Conservation (phyloP, 1,284 basidiomycete genomes). For the Fereydounia khargensis region DNA sequence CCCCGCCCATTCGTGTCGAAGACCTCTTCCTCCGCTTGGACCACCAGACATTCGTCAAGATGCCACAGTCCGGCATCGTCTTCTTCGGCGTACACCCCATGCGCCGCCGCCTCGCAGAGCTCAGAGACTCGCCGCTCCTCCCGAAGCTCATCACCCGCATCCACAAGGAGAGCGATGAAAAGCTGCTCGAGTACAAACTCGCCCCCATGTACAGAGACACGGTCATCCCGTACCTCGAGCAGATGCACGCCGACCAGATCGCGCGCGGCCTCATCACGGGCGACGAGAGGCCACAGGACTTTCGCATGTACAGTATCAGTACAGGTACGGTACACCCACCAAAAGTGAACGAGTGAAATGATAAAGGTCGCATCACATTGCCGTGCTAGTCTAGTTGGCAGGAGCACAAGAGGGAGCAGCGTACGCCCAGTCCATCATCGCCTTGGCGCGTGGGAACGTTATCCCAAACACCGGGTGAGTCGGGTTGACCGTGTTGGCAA, state of each 20-base stretch:
- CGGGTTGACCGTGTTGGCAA: conserved; percentile 27
- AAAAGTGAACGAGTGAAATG: too few species aligned
- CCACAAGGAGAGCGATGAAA: conserved; percentile 55
- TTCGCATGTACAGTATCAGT: too few species aligned
- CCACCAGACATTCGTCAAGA: conserved; percentile 61
- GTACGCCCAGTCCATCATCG: conserved; percentile 47
- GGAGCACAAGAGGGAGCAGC: too few species aligned
- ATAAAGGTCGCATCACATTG: too few species aligned
- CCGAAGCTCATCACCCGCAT: conserved; percentile 59
- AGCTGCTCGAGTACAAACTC: conserved; percentile 59
- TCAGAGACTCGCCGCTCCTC: conserved; percentile 59
- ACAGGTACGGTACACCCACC: too few species aligned
- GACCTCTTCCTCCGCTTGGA: conserved; percentile 41
- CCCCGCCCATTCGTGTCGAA: conserved; percentile 30
- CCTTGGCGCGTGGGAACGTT: conserved; percentile 32
- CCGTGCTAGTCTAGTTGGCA: too few species aligned
- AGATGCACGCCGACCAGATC: conserved; percentile 58
- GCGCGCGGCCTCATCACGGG: conserved; percentile 57
- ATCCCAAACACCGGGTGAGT: conserved; percentile 50
- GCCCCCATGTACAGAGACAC: conserved; percentile 55
- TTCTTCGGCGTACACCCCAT: conserved; percentile 61
- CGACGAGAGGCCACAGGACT: conserved; percentile 30
- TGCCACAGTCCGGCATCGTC: conserved; percentile 58
- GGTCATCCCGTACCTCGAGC: conserved; percentile 59
- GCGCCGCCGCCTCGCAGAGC: conserved; percentile 56